These are phyloP conservation scores for Phlebiopsis flavidoalba DNA, from an alignment of 768 basidiomycete genomes.

Conservation along the genomic window DNA sequence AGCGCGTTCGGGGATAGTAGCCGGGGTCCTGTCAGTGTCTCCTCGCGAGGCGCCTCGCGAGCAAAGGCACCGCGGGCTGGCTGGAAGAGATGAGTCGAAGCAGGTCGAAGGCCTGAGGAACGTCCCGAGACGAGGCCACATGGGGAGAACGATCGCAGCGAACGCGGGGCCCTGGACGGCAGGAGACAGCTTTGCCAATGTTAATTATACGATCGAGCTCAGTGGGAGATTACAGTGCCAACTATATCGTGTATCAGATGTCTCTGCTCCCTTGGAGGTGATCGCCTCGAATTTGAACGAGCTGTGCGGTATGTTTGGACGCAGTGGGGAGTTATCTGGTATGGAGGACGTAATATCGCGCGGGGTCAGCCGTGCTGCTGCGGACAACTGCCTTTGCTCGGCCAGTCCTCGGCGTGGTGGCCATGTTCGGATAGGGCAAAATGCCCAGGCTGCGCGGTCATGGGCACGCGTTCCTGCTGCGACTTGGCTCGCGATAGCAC, in stretches of 20 bases:
- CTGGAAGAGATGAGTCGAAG: not conserved
- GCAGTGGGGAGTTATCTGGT: not conserved
- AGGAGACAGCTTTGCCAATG: not conserved
- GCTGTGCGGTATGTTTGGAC: not conserved
- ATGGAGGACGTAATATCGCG: not conserved
- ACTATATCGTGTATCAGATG: too few relatives aligned
- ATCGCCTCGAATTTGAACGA: not conserved
- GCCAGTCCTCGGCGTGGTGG: slow-evolving; percentile 5
- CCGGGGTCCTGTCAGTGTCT: too few relatives aligned
- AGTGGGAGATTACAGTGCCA: not conserved
- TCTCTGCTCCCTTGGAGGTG: not conserved
- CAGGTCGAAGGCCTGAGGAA: not conserved
- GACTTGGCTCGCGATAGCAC: not conserved
- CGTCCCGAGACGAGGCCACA: not conserved
- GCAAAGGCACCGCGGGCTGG: not conserved
- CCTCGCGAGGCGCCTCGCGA: not conserved
- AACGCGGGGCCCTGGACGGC: not conserved
- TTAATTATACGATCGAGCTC: not conserved
- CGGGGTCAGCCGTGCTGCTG: not conserved
- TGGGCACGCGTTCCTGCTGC: not conserved
- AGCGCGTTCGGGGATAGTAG: too few relatives aligned
- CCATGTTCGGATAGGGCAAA: slow-evolving; percentile 3
- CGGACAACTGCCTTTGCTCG: not conserved
- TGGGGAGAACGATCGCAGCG: not conserved
- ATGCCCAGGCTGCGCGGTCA: slow-evolving; percentile 7